Evolutionary conservation across 108 stramenopile genomes (phyloP).

Genomic region (Fragilaria crotonensis): DNA sequence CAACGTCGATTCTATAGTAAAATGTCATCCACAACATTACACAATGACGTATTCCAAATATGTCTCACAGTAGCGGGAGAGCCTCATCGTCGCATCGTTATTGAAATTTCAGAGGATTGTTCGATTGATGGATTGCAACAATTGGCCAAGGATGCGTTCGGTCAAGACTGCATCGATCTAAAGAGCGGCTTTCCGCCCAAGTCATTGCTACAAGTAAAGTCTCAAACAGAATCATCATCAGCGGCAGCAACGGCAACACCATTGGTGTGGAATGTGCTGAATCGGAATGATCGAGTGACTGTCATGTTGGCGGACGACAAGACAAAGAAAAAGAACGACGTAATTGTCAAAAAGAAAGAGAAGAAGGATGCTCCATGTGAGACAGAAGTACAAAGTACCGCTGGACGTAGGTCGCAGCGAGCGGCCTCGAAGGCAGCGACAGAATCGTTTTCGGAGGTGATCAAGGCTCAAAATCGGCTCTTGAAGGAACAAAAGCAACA

Average conservation of each 20-base stretch:
- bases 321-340: background rate
- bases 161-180: background rate
- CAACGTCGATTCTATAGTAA: no score
- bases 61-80: no score
- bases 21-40: no score
- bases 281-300: conserved; percentile 39
- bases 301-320: conserved; percentile 27
- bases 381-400: background rate
- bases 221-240: no score
- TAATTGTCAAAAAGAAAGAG: conserved; percentile 2
- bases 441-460: conserved; percentile 46
- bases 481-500: conserved; percentile 18
- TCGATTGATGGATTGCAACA: no score
- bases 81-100: no score
- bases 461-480: conserved; percentile 52
- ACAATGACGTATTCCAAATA: no score
- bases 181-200: conserved; percentile 59
- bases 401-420: conserved; percentile 35
- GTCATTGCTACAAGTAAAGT: no score
- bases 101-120: no score
- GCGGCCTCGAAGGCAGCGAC: conserved; percentile 50
- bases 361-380: background rate
- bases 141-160: background rate
- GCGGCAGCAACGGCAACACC: conserved; percentile 5
- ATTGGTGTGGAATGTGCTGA: conserved; percentile 21